A percentile compares a stretch with the other conserved stretches of the same genome.
These are phyloP conservation scores for Dictyostelium citrinum DNA, from an alignment of 78 protist genomes.

Conservation along the genomic window DNA sequence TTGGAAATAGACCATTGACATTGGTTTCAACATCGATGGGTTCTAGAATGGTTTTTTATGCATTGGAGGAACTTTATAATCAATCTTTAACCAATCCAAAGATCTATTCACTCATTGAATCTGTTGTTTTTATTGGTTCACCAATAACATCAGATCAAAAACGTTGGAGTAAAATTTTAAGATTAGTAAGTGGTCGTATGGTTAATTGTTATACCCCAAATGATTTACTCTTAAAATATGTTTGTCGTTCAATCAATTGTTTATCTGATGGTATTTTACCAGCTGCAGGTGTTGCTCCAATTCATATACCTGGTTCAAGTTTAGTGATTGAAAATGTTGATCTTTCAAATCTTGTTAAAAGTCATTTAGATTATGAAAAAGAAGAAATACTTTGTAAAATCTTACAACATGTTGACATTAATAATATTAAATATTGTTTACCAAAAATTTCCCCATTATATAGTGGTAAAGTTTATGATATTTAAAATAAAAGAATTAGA, in stretches of 20 bases:
- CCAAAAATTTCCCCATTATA: slow-evolving; percentile 33
- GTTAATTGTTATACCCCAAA: slow-evolving; percentile 42
- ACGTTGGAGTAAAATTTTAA: slow-evolving; percentile 27
- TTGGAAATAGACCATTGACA: slow-evolving; percentile 66
- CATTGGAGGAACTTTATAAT: slow-evolving; percentile 37
- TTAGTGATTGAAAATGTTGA: slow-evolving; percentile 58
- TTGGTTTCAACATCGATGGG: slow-evolving; percentile 62
- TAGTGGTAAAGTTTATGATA: slow-evolving; percentile 54
- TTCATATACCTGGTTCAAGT: slow-evolving; percentile 7
- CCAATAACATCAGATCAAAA: slow-evolving; percentile 38
- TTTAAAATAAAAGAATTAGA: no score
- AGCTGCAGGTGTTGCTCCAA: slow-evolving; percentile 29
- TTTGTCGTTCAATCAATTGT: slow-evolving; percentile 55
- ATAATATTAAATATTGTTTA: slow-evolving; percentile 6
- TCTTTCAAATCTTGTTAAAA: slow-evolving; percentile 40
- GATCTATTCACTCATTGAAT: slow-evolving; percentile 21
- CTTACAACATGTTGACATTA: slow-evolving; percentile 15
- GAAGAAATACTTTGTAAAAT: slow-evolving; percentile 12
- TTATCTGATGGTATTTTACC: slow-evolving; percentile 54
- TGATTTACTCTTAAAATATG: slow-evolving; percentile 44
- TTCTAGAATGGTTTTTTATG: slow-evolving; percentile 31
- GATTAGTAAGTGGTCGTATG: slow-evolving; percentile 26
- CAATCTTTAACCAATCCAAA: background rate
- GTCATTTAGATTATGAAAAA: slow-evolving; percentile 52
- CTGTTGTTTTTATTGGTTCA: slow-evolving; percentile 50